Percentiles rank a stretch among this genome's conserved stretches.
Evolutionary conservation across 495 filamentous ascomycete species (phyloP).

Genomic region (Extremus antarcticus): DNA sequence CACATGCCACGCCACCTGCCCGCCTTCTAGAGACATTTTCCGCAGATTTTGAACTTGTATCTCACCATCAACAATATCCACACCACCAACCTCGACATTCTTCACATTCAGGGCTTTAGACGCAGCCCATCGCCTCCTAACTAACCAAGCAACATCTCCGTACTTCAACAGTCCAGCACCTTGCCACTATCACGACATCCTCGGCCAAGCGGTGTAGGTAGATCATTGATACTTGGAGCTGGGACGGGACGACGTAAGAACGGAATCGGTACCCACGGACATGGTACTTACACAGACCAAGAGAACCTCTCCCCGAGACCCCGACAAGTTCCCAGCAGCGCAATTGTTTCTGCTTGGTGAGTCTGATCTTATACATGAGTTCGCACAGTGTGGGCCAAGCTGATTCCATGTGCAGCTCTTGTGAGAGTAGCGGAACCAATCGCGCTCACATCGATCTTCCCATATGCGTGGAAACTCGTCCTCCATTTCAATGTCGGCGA

Average conservation of each 20-base stretch:
- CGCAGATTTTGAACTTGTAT: no score
- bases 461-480: conserved; percentile 78
- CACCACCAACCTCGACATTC: no score
- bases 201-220: background rate
- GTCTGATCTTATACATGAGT: background rate
- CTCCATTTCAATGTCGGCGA: conserved; percentile 59
- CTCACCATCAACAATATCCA: no score
- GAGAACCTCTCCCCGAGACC: conserved; percentile 33
- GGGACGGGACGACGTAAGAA: conserved; percentile 9
- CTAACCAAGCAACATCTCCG: background rate
- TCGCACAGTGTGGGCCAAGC: background rate
- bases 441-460: conserved; percentile 76
- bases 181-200: background rate
- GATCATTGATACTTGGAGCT: background rate
- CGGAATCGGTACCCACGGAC: conserved; percentile 5
- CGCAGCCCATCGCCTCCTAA: background rate
- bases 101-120: no score
- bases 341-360: conserved; percentile 67
- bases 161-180: background rate
- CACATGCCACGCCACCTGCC: no score
- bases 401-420: conserved; percentile 37
- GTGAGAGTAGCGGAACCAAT: conserved; percentile 81
- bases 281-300: conserved; percentile 34
- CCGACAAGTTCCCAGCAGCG: conserved; percentile 58
- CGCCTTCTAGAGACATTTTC: no score